Conservation (phyloP, 2,329 filamentous ascomycete species). For the Helotiales sp. region DNA sequence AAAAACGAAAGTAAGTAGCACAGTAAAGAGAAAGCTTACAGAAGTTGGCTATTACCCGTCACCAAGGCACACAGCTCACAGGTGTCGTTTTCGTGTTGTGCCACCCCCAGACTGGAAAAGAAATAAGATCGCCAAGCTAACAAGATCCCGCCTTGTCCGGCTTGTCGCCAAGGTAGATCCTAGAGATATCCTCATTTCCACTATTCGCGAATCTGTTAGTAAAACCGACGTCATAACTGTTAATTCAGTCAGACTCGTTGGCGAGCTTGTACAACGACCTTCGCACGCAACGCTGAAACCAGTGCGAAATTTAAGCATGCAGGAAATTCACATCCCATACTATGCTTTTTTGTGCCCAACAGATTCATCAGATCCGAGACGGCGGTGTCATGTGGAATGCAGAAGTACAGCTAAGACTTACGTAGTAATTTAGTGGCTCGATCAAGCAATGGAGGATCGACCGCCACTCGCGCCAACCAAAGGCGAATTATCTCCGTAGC, state of each 20-base stretch:
- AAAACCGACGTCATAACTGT: neutral
- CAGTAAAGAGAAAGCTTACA: neutral
- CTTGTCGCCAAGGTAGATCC: constrained; percentile 12
- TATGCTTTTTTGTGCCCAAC: too few relatives aligned
- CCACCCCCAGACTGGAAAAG: neutral
- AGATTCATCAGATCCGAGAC: neutral
- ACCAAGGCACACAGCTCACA: too few relatives aligned
- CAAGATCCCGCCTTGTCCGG: neutral
- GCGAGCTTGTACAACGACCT: neutral
- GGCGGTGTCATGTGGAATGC: neutral
- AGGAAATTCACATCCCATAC: neutral
- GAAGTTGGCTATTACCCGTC: neutral
- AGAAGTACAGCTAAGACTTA: neutral
- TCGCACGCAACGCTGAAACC: constrained; percentile 1
- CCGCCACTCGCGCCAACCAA: neutral
- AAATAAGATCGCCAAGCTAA: constrained; percentile 6
- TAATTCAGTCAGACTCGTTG: neutral
- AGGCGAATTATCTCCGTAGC: neutral
- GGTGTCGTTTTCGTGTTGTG: neutral
- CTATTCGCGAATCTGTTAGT: neutral
- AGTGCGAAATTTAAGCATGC: neutral
- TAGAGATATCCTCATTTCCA: constrained; percentile 5
- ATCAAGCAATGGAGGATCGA: constrained; percentile 8
- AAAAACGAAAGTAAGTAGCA: neutral
- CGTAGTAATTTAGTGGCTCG: neutral